A percentile compares a stretch with the other conserved stretches of the same genome.
Conservation (phyloP, 805 yeast genomes). For the Hanseniaspora occidentalis region DNA sequence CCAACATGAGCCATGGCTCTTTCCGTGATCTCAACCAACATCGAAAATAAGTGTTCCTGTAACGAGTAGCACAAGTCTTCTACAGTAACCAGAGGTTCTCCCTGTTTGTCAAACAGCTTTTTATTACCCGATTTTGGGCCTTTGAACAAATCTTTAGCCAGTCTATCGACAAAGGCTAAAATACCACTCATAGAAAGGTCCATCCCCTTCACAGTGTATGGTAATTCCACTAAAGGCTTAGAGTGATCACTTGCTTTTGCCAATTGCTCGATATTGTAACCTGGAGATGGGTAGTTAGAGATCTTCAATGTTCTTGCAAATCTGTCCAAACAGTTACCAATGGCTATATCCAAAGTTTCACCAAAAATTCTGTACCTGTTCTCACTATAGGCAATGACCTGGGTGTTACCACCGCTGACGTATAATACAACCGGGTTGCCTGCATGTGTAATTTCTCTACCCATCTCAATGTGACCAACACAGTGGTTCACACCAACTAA, state of each 20-base stretch:
- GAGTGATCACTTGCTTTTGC: slow-evolving; percentile 54
- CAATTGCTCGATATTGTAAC: slow-evolving; percentile 90
- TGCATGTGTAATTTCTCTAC: slow-evolving; percentile 96
- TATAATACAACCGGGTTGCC: slow-evolving; percentile 92
- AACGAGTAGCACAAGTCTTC: slow-evolving; percentile 88
- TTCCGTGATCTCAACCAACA: slow-evolving; percentile 96
- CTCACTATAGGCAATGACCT: slow-evolving; percentile 90
- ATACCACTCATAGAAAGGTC: slow-evolving; percentile 95
- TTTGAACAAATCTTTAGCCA: slow-evolving; percentile 60
- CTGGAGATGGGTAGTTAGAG: slow-evolving; percentile 92
- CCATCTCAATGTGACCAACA: slow-evolving; percentile 98
- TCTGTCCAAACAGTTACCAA: slow-evolving; percentile 92
- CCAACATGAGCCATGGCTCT: slow-evolving; percentile 97
- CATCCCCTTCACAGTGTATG: slow-evolving; percentile 98
- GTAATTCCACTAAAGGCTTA: slow-evolving; percentile 49
- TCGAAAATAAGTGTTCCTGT: slow-evolving; percentile 86
- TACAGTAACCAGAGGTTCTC: slow-evolving; percentile 36
- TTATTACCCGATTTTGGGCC: slow-evolving; percentile 26
- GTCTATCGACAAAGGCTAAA: slow-evolving; percentile 66
- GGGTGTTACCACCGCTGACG: slow-evolving; percentile 98
- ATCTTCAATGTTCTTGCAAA: slow-evolving; percentile 87
- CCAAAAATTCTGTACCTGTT: slow-evolving; percentile 96
- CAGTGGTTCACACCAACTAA: slow-evolving; percentile 94
- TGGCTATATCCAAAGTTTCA: slow-evolving; percentile 95
- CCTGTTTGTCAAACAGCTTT: slow-evolving; percentile 28